Base-by-base conservation (phyloP, 164 flowering plant genomes). In the Akebia trifoliata region DNA sequence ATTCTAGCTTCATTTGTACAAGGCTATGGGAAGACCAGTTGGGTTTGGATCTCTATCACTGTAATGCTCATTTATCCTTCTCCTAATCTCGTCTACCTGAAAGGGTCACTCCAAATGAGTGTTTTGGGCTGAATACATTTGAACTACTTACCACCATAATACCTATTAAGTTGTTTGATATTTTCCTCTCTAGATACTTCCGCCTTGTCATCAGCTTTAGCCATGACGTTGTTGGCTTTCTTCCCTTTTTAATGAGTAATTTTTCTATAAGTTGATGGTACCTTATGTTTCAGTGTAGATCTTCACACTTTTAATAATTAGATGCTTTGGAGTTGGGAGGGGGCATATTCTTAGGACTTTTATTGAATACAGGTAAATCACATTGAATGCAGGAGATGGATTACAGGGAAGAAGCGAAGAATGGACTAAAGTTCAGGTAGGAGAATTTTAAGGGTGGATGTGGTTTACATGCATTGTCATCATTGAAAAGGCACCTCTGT, bases 321-420 rank as follows among this genome's bases (percentile, higher is more conserved):
- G 48, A 8, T 8, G 14, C 25, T 21, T 44, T 44, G 48, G 48
- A 9, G 24, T 50, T 56, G 21, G 34, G 7, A 2, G 22, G 51
- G 68, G 78, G 60, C 72, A 71, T 78, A 60, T 78, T 77, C 94
- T 87, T 82, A 83, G 88, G 61, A 68, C 73, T 86, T 78, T 68
- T 75, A 86, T 86, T 92, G 98, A 92, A 86, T 85, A 88, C 96
- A 89, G 96, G 98, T 85, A 72, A 84, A 79, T 92, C 92, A 76
- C 78, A 78, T 92, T 92, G 80, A 85, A 87, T 93, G 94, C 97
- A 93, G 99, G 99, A 90, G 94, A 86, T 93, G 96, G 96, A 93
- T 67, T 93, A 93, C 72, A 75, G 54, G 61, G 74, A 57, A 66
- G 99, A 93, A 81, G 97, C 99, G 59, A 67, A 78, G 34, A 93